Base-by-base conservation (phyloP, 805 yeast genomes). In the Wickerhamiella australiensis region DNA sequence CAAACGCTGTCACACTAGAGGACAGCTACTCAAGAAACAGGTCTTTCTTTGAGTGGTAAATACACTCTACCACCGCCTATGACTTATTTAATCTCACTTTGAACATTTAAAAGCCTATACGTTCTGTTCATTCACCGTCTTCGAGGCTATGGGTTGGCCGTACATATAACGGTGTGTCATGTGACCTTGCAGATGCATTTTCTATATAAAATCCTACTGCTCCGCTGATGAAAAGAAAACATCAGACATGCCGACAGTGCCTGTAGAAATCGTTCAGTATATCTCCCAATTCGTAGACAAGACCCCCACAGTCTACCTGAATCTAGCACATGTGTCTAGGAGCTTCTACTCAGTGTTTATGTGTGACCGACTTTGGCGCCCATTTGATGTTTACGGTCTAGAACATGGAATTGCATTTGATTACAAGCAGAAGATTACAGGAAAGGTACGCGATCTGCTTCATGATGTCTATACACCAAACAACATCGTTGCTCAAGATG, bases 341-440 rank as follows among this genome's bases (percentile, higher is more conserved):
- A 38, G 26, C 26, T 38, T 38, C 42, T 38, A 38, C n/a, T 22
- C 26, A 8, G 42, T 38, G 9, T 38, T 21, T 12, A 38, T 38
- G 42, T 21, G 42, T 12, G 42, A 38, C 15, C 9, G 12, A 17
- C 26, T 21, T 20, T 38, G 42, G 42, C 42, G 42, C 6, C 15
- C 25, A 5, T 38, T 38, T 21, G 42, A 38, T 38, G 42, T 22
- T 22, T 38, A 38, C 12, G 42, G 42, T 5, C 18, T 8, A n/a
- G 21, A 38, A n/a, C 25, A 17, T 9, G 42, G 42, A 3, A 38
- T 38, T 38, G 42, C 42, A 13, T 3, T 12, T 22, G 42, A 38
- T 12, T 38, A 21, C 21, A 15, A 13, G 26, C 27, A 38, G n/a
- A 38, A 38, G n/a, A 26, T 38, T 20, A 15, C 15, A n/a, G 38